Base-by-base conservation (phyloP, 768 basidiomycete species). In the Xanthoconium stramineum region DNA sequence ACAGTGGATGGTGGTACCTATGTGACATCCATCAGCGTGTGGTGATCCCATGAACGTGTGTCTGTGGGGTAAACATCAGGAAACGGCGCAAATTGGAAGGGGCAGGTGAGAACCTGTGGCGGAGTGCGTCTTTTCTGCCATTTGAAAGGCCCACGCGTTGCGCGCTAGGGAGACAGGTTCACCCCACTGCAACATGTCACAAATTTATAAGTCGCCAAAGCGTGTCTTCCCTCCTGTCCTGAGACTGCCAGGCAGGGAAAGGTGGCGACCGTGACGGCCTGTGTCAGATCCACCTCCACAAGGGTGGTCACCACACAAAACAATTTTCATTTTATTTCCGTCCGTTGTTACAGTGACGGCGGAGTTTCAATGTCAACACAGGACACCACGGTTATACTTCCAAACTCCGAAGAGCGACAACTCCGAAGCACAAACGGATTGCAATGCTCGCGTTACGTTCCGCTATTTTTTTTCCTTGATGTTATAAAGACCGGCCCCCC, bases 41-140 rank as follows among this genome's bases (percentile, higher is more conserved):
- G 28, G 42, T 46, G 56, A 58, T 51, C 38, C 45, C 38, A 58
- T 59, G 55, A 59, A 58, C 58, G 58, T 59, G 58, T 47, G 50
- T 47, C 35, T 58, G 58, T 14, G 58, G 58, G 50, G 50, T 48
- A 52, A 49, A 53, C 47, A 45, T 8, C 11, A 15, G 35, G 48
- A 50, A 58, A 56, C 46, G 35, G 35, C 7, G 42, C 4, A 44
- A 44, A 55, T 37, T 30, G 28, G 28, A 47, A 47, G 14, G 44
- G 45, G 56, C 39, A 50, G 55, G 66, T 61, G 64, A 60, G 63
- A 66, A 57, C 45, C n/a, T 5, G 59, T 59, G 63, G 59, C 57
- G 56, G 57, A 37, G 11, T 68, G 68, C 64, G 68, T 68, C 64
- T 62, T 69, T 70, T 69, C 46, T 61, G 68, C 68, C 69, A 70